phyloP scores from a whole-genome alignment of 2,329 filamentous ascomycete species.

The Beauveria rudraprayagi region DNA sequence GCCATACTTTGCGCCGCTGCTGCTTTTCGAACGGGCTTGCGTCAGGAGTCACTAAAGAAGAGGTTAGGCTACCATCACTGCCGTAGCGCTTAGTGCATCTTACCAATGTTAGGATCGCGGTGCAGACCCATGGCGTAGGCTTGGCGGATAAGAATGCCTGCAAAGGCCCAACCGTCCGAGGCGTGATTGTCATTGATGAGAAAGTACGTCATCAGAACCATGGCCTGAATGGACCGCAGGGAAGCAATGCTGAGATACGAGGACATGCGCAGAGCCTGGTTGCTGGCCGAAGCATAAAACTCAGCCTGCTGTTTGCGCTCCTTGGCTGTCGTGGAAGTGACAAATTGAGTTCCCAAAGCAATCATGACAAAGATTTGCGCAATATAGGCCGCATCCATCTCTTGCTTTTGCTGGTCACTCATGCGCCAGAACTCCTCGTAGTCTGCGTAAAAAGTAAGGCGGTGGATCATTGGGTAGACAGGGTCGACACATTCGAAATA shows the following conservation, averaged over 20 bases:
- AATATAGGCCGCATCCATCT: slow-evolving; percentile 59
- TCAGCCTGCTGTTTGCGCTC: slow-evolving; percentile 70
- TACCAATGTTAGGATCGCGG: slow-evolving; percentile 66
- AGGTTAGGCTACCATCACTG: neutral
- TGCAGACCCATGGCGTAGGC: slow-evolving; percentile 77
- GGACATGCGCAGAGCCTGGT: slow-evolving; percentile 66
- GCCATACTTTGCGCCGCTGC: slow-evolving; percentile 71
- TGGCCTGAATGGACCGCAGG: slow-evolving; percentile 65
- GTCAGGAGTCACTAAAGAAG: slow-evolving; percentile 46
- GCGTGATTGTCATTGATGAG: slow-evolving; percentile 81
- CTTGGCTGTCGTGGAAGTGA: slow-evolving; percentile 46
- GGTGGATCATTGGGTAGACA: slow-evolving; percentile 73
- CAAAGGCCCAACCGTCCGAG: slow-evolving; percentile 76
- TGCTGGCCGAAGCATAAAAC: slow-evolving; percentile 72
- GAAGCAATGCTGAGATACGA: slow-evolving; percentile 71
- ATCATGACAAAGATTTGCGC: slow-evolving; percentile 71
- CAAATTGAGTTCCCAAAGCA: slow-evolving; percentile 71
- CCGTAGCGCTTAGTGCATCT: slow-evolving; percentile 9
- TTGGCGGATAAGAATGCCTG: slow-evolving; percentile 67
- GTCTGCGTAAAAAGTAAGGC: slow-evolving; percentile 66
- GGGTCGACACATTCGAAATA: slow-evolving; percentile 69
- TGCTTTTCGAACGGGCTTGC: slow-evolving; percentile 67
- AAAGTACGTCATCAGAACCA: slow-evolving; percentile 75
- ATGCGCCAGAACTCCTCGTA: slow-evolving; percentile 73
- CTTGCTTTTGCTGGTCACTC: slow-evolving; percentile 45